Percentiles rank a stretch among this genome's conserved stretches.
These are phyloP conservation scores for Pythium plurisporium DNA, from an alignment of 352 stramenopile species.

Conservation along the genomic window DNA sequence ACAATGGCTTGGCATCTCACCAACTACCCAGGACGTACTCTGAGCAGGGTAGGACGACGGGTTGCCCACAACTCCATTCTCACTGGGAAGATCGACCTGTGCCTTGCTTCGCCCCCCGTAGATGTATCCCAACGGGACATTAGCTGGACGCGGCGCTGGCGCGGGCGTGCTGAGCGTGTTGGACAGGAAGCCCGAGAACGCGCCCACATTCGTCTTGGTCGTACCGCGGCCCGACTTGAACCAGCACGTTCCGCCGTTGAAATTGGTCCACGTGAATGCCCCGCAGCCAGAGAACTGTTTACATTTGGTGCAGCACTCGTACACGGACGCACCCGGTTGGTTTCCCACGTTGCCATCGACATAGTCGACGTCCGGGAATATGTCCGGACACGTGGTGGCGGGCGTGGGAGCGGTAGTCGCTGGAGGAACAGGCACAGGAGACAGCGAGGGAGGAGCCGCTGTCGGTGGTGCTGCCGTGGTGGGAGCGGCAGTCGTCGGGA, in stretches of 20 bases:
- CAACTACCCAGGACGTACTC: not conserved
- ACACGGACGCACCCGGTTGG: not conserved
- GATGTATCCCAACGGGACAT: conserved; percentile 1
- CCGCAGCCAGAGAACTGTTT: conserved; percentile 10
- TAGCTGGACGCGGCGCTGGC: conserved; percentile 1
- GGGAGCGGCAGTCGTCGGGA: not conserved
- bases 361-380: not conserved
- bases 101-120: not conserved
- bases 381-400: not conserved
- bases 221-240: conserved; percentile 22
- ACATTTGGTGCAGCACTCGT: conserved; percentile 11
- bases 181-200: conserved; percentile 7
- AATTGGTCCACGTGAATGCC: conserved; percentile 26
- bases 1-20: no score
- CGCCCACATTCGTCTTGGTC: not conserved
- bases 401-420: not conserved
- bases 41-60: conserved; percentile 44
- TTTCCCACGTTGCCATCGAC: conserved; percentile 6
- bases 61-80: conserved; percentile 59
- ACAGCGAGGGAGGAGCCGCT: not conserved
- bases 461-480: not conserved
- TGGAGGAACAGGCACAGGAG: not conserved
- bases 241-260: conserved; percentile 28
- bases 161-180: conserved; percentile 1
- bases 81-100: conserved; percentile 26